Percentiles rank a stretch among this genome's conserved stretches.
Evolutionary conservation across 2,329 filamentous ascomycete genomes (phyloP).

Genomic region (Cladosporium oxysporum): DNA sequence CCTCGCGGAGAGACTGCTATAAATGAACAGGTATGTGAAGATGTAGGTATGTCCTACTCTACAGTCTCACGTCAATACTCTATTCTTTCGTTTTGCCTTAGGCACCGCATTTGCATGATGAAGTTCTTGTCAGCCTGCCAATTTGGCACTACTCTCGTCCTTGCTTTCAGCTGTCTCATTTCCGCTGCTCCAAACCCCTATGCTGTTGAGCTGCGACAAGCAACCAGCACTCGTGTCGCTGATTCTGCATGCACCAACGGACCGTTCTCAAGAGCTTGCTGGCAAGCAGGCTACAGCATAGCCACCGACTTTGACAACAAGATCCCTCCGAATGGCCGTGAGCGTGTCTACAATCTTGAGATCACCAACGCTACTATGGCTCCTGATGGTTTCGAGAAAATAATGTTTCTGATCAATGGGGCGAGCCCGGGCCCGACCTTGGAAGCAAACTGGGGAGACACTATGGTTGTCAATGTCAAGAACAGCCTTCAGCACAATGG

Average conservation of each 20-base stretch:
- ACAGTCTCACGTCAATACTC: not conserved
- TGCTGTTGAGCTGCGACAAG: not conserved
- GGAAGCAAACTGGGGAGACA: conserved; percentile 36
- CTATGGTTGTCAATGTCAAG: conserved; percentile 57
- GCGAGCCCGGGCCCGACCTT: conserved; percentile 55
- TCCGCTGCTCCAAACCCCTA: not conserved
- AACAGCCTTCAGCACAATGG: conserved; percentile 59
- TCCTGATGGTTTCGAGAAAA: conserved; percentile 44
- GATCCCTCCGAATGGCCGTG: conserved; percentile 36
- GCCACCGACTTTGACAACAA: conserved; percentile 38
- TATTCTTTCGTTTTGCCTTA: not conserved
- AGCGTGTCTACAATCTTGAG: conserved; percentile 43
- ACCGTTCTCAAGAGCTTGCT: conserved; percentile 32
- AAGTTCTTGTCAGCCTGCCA: not conserved
- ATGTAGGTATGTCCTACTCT: not conserved
- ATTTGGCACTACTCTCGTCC: not conserved
- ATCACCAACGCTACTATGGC: conserved; percentile 47
- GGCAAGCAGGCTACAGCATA: conserved; percentile 33
- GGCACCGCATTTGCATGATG: not conserved
- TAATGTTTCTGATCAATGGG: conserved; percentile 58
- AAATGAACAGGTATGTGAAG: not conserved
- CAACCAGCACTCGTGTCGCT: not conserved
- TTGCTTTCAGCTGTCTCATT: not conserved
- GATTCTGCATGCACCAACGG: conserved; percentile 34
- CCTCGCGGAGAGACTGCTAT: not conserved